Conservation (phyloP, 306 rosid genomes). For the Psophocarpus tetragonolobus region DNA sequence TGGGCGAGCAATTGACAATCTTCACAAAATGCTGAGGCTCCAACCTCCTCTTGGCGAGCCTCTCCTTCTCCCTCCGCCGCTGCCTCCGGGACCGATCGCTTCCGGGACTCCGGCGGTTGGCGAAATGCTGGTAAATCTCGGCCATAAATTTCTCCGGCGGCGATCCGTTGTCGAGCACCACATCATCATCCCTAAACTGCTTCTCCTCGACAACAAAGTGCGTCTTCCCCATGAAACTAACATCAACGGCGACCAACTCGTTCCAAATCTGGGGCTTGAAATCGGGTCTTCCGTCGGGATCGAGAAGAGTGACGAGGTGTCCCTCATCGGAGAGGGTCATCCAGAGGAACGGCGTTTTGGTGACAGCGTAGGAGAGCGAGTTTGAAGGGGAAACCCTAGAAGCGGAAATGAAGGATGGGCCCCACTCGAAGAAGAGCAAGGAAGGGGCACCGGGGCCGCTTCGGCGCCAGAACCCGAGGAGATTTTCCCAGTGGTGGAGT, state of each 20-base stretch:
- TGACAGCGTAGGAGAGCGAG: constrained; percentile 53
- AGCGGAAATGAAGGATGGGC: constrained; percentile 56
- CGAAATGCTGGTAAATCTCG: constrained; percentile 85
- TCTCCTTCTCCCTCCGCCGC: constrained; percentile 76
- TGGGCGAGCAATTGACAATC: constrained; percentile 77
- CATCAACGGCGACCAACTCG: constrained; percentile 60
- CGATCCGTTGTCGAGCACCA: constrained; percentile 58
- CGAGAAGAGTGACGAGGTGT: constrained; percentile 51
- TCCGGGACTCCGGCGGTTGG: constrained; percentile 81
- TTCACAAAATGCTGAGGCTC: constrained; percentile 95
- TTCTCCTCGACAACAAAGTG: constrained; percentile 85
- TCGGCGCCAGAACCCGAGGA: constrained; percentile 94
- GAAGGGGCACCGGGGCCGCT: constrained; percentile 58
- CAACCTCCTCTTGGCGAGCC: constrained; percentile 71
- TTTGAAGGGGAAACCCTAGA: constrained; percentile 74
- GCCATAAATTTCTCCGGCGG: constrained; percentile 66
- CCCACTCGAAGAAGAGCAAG: constrained; percentile 89
- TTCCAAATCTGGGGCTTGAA: constrained; percentile 16
- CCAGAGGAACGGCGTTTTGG: constrained; percentile 66
- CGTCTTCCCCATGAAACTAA: constrained; percentile 75
- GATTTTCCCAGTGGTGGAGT: constrained; percentile 68
- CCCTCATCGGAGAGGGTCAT: constrained; percentile 72
- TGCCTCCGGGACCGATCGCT: constrained; percentile 76
- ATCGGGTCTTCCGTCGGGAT: constrained; percentile 51
- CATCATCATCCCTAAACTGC: constrained; percentile 51